A percentile compares a stretch with the other conserved stretches of the same genome.
phyloP scores from a whole-genome alignment of 1,139 yeast species.

The Magnusiomyces fungicola region DNA sequence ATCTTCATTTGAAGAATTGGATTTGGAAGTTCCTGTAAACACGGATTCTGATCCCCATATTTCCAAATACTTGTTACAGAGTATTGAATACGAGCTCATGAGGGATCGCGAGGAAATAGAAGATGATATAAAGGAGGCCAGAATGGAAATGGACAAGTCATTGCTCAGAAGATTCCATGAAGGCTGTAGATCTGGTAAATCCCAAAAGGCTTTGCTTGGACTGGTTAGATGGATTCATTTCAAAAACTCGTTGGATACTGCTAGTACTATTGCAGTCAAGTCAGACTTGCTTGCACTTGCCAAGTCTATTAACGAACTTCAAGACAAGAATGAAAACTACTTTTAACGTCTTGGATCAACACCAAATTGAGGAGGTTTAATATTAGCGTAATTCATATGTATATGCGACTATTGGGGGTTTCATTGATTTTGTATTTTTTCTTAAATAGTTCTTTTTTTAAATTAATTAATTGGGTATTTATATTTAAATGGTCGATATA shows the following conservation, averaged over 20 bases:
- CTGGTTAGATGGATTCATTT: conserved; percentile 63
- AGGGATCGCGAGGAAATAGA: conserved; percentile 22
- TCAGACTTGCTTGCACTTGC: conserved; percentile 62
- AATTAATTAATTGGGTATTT: too few relatives aligned
- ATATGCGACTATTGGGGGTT: too few relatives aligned
- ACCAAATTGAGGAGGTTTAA: not conserved
- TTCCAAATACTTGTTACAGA: conserved; percentile 18
- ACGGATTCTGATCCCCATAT: conserved; percentile 5
- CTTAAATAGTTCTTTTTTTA: too few relatives aligned
- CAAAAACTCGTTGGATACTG: conserved; percentile 77
- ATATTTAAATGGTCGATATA: too few relatives aligned
- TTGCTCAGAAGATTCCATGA: conserved; percentile 68
- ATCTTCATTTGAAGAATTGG: conserved; percentile 63
- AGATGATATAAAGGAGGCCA: conserved; percentile 21
- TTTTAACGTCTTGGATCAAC: conserved; percentile 22
- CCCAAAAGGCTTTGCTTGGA: conserved; percentile 55
- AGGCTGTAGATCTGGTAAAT: conserved; percentile 62
- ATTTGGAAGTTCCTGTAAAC: conserved; percentile 51
- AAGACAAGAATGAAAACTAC: conserved; percentile 39
- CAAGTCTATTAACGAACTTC: conserved; percentile 54
- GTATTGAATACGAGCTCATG: conserved; percentile 24
- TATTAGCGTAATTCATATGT: too few relatives aligned
- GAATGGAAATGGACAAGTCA: conserved; percentile 51
- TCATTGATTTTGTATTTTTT: too few relatives aligned
- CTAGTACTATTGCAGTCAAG: conserved; percentile 75